Evolutionary conservation across 2,329 filamentous ascomycete species (phyloP).

Genomic region (Exserohilum turcica): DNA sequence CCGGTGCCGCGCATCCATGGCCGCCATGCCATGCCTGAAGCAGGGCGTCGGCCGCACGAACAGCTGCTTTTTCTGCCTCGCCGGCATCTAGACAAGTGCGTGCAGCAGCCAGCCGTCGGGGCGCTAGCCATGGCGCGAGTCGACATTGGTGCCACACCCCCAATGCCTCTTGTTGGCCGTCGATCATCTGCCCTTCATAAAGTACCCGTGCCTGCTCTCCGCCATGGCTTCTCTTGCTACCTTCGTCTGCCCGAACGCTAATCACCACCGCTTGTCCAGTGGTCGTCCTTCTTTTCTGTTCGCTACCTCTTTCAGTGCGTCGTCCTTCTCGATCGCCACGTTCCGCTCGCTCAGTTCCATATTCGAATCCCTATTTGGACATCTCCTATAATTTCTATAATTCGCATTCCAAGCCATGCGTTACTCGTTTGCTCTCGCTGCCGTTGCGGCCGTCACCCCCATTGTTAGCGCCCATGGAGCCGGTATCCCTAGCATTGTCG

Average conservation of each 20-base stretch:
- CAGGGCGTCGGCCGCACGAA: conserved; percentile 15
- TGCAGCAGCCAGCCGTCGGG: conserved; percentile 16
- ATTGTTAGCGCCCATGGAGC: conserved; percentile 40
- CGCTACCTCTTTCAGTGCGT: conserved; percentile 35
- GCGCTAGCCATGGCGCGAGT: conserved; percentile 17
- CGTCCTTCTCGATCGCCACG: conserved; percentile 32
- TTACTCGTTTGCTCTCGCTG: conserved; percentile 40
- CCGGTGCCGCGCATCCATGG: conserved; percentile 22
- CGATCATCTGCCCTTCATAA: conserved; percentile 30
- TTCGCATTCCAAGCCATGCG: conserved; percentile 34
- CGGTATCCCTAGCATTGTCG: conserved; percentile 40
- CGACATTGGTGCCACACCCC: conserved; percentile 30
- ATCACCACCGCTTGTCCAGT: conserved; percentile 20
- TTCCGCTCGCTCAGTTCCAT: conserved; percentile 39
- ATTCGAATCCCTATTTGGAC: conserved; percentile 10
- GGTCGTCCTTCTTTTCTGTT: conserved; percentile 23
- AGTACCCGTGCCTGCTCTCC: conserved; percentile 12
- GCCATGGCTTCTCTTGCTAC: conserved; percentile 16
- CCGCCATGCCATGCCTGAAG: conserved; percentile 14
- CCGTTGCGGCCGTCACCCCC: conserved; percentile 35
- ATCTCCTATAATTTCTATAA: conserved; percentile 31
- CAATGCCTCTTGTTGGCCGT: conserved; percentile 20
- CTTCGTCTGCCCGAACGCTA: conserved; percentile 24
- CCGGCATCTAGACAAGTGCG: conserved; percentile 19
- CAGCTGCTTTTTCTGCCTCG: conserved; percentile 20